Evolutionary conservation across 208 protist species (phyloP), one percentile per base, ranked within the genome.

Genomic region (Vickermania ingenoplastis): DNA sequence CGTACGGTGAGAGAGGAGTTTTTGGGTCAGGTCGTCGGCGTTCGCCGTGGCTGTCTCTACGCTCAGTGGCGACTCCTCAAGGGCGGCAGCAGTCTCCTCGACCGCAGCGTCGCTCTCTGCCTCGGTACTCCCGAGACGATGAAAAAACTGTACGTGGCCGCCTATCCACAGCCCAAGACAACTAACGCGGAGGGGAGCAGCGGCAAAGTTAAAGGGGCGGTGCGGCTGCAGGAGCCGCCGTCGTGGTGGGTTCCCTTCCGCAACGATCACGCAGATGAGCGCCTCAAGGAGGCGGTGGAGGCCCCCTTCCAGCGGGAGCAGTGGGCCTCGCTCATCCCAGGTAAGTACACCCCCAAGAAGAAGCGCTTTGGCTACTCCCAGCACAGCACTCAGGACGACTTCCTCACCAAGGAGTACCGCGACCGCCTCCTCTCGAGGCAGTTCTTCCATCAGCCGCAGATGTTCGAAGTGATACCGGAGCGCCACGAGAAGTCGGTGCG

Each of bases 211-310:
- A 7, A 45, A 17, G 36, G 36, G 7, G 17, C 11, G 7, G 36
- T 45, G 36, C 36, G 7, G 11, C 69, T 94, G 41, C 67, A 72
- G 56, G 83, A 94, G 53, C 87, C 90, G 29, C 77, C 82, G 45
- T 92, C 87, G 56, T 96, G 90, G 87, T 79, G 71, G 29, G 94
- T 84, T 53, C 90, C 90, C 5, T 96, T 96, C 66, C 83, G 90
- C 7, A 96, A 96, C 65, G 83, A 94, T 54, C 90, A 87, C 55
- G 68, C 76, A 1, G 90, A 96, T 31, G 82, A 92, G 67, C 61
- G 76, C 0, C 73, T 96, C 24, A 55, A 82, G 58, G 81, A 86
- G 67, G 55, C 88, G 29, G 58, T 81, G 53, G 59, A 78, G 57
- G 81, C 80, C 13, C 90, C 90, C 14, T 92, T 91, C 60, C 61